Evolutionary conservation across 345 rosid species (phyloP).

Genomic region (Populus euphratica): DNA sequence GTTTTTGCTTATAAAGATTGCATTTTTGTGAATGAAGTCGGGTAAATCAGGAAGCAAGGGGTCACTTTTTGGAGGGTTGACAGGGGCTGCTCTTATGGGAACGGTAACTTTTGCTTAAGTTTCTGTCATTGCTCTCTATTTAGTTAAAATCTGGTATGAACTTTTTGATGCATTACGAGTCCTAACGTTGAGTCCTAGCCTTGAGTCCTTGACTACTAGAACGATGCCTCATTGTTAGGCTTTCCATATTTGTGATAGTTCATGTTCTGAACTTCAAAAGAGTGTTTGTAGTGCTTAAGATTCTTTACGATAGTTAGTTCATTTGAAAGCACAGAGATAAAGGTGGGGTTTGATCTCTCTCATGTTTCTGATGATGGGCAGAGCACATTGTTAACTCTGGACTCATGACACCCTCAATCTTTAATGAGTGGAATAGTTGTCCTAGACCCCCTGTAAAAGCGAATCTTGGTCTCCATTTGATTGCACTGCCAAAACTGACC

Average conservation of each 20-base stretch:
- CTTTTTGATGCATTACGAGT: background rate
- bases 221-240: background rate
- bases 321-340: background rate
- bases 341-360: background rate
- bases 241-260: background rate
- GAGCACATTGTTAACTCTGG: background rate
- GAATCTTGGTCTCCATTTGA: background rate
- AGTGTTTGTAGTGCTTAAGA: background rate
- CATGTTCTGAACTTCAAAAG: background rate
- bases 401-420: background rate
- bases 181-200: background rate
- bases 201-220: background rate
- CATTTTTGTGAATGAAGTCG: conserved; percentile 34
- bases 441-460: background rate
- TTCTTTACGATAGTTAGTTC: background rate
- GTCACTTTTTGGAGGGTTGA: conserved; percentile 72
- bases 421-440: background rate
- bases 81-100: conserved; percentile 71
- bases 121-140: background rate
- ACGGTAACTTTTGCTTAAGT: conserved; percentile 41
- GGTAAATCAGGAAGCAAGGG: conserved; percentile 69
- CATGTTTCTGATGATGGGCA: background rate
- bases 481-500: background rate
- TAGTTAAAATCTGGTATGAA: background rate
- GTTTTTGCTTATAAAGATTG: background rate